phyloP scores from a whole-genome alignment of 345 rosid genomes.

The Cardiospermum halicacabum region DNA sequence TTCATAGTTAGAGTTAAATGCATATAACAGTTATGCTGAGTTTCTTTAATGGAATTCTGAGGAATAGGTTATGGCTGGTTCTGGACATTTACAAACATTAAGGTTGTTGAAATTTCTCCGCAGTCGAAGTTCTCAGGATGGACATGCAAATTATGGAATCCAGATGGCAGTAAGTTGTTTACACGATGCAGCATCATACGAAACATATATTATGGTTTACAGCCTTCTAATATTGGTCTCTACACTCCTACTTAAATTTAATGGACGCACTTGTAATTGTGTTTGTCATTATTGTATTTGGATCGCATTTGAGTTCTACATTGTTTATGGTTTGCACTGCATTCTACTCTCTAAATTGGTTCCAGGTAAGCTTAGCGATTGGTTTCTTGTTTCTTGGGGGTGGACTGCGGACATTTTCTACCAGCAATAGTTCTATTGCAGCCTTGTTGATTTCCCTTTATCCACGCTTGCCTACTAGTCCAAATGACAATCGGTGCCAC shows the following conservation, averaged over 20 bases:
- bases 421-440: constrained; percentile 75
- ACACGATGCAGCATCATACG: background rate
- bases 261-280: no score
- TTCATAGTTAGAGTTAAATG: background rate
- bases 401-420: constrained; percentile 87
- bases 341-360: constrained; percentile 6
- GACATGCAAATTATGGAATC: constrained; percentile 81
- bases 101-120: constrained; percentile 84
- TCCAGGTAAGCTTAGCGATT: constrained; percentile 85
- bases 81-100: constrained; percentile 83
- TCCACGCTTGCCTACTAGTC: constrained; percentile 92
- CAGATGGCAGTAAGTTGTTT: constrained; percentile 79
- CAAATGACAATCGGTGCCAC: constrained; percentile 98
- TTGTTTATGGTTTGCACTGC: constrained; percentile 18
- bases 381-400: constrained; percentile 99
- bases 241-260: no score
- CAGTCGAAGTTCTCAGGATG: constrained; percentile 66
- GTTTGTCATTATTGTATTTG: no score
- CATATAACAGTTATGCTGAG: constrained; percentile 15
- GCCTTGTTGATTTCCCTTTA: constrained; percentile 84
- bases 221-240: background rate
- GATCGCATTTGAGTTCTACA: no score
- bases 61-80: constrained; percentile 93
- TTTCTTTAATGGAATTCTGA: constrained; percentile 7
- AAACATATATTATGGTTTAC: background rate